Evolutionary conservation across 2,329 filamentous ascomycete genomes (phyloP).

Genomic region (Talaromyces verruculosus): DNA sequence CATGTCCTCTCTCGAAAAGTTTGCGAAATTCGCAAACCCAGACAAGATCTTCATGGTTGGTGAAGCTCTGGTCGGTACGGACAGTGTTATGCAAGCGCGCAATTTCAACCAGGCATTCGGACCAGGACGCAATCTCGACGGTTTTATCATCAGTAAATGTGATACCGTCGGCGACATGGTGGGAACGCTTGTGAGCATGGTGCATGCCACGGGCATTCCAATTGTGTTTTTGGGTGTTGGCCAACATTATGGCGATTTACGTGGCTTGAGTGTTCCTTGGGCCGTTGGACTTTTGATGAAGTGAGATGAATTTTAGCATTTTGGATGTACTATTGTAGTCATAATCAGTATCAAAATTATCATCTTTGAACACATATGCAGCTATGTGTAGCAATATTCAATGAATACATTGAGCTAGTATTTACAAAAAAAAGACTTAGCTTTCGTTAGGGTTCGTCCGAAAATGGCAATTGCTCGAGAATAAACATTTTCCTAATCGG

Average conservation of each 20-base stretch:
- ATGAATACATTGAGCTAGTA: background rate
- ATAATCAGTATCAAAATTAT: background rate
- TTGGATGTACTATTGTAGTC: background rate
- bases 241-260: slow-evolving; percentile 66
- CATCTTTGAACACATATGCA: background rate
- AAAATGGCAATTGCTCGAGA: background rate
- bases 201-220: slow-evolving; percentile 94
- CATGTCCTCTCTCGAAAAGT: slow-evolving; percentile 96
- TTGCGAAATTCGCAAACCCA: slow-evolving; percentile 90
- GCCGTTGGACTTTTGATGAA: slow-evolving; percentile 62
- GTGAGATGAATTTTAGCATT: slow-evolving; percentile 25
- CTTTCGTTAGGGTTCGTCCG: background rate
- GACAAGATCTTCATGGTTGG: slow-evolving; percentile 99
- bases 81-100: slow-evolving; percentile 89
- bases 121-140: slow-evolving; percentile 74
- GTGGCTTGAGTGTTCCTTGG: slow-evolving; percentile 64
- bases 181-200: slow-evolving; percentile 90
- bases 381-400: background rate
- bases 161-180: slow-evolving; percentile 99
- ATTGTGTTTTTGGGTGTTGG: slow-evolving; percentile 84
- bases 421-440: background rate
- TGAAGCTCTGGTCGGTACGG: slow-evolving; percentile 89
- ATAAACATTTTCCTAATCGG: background rate
- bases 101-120: slow-evolving; percentile 97
- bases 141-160: slow-evolving; percentile 98